Conservation (phyloP, 108 stramenopile species). For the Conticribra guillardii region DNA sequence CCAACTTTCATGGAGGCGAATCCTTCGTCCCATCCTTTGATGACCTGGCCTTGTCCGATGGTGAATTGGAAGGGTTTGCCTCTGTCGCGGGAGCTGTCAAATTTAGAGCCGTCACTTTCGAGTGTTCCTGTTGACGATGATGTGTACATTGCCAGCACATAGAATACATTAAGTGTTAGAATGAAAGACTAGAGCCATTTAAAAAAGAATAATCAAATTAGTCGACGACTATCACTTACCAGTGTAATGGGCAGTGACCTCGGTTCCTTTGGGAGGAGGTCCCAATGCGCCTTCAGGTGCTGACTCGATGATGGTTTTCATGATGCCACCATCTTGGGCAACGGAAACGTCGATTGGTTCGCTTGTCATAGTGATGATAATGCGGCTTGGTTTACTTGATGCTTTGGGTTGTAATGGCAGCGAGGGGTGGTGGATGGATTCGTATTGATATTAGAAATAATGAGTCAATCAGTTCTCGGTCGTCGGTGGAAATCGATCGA, state of each 20-base stretch:
- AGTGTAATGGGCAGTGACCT: constrained; percentile 92
- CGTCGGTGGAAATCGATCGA: no score
- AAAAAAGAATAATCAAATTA: background rate
- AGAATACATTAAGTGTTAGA: no score
- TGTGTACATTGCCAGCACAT: background rate
- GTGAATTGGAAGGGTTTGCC: constrained; percentile 95
- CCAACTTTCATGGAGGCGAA: constrained; percentile 90
- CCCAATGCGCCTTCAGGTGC: constrained; percentile 79
- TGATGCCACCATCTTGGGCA: constrained; percentile 88
- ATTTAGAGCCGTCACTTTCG: constrained; percentile 85
- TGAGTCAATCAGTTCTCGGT: no score
- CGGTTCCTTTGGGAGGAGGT: constrained; percentile 72
- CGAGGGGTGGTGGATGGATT: no score
- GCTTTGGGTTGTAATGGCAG: background rate
- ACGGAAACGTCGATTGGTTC: constrained; percentile 76
- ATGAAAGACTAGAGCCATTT: no score
- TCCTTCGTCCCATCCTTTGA: constrained; percentile 96
- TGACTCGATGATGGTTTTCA: constrained; percentile 79
- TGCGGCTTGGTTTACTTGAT: background rate
- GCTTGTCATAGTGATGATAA: constrained; percentile 1
- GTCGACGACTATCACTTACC: constrained; percentile 40
- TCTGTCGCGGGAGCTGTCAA: constrained; percentile 85
- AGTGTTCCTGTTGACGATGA: constrained; percentile 61
- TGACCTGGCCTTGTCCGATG: constrained; percentile 93
- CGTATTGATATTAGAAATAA: no score